Evolutionary conservation across 495 filamentous ascomycete genomes (phyloP).

Genomic region (Trichodelitschia bisporula): DNA sequence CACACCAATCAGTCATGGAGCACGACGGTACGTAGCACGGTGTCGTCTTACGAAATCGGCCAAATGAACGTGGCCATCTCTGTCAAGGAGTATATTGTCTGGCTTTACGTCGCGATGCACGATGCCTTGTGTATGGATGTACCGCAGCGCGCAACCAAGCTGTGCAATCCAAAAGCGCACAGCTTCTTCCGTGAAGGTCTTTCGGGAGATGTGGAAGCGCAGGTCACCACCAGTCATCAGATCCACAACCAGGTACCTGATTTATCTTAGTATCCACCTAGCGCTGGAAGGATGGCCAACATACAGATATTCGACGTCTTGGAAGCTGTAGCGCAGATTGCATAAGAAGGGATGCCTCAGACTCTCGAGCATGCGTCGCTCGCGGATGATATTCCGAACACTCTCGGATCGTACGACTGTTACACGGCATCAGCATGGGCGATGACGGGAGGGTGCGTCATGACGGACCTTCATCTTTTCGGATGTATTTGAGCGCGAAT

Average conservation of each 20-base stretch:
- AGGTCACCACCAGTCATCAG: conserved; percentile 96
- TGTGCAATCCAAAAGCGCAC: conserved; percentile 93
- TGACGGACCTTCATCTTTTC: conserved; percentile 84
- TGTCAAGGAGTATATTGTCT: conserved; percentile 85
- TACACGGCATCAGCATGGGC: conserved; percentile 9
- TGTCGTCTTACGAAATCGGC: conserved; percentile 85
- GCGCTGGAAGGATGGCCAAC: conserved; percentile 15
- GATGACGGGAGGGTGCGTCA: neutral
- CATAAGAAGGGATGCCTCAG: conserved; percentile 95
- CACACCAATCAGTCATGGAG: conserved; percentile 3
- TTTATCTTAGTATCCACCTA: neutral
- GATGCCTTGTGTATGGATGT: conserved; percentile 79
- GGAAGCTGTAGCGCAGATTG: conserved; percentile 96
- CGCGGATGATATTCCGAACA: conserved; percentile 91
- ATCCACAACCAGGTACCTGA: conserved; percentile 90
- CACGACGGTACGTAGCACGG: conserved; percentile 1
- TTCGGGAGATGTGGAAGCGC: conserved; percentile 92
- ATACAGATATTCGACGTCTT: conserved; percentile 97
- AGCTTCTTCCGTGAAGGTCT: conserved; percentile 93
- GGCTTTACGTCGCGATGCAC: conserved; percentile 95
- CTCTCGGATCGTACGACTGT: conserved; percentile 91
- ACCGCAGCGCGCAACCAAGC: conserved; percentile 72
- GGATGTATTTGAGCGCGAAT: conserved; percentile 93
- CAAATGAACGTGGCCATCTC: conserved; percentile 87
- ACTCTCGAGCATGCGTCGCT: conserved; percentile 92